Evolutionary conservation across 768 basidiomycete species (phyloP), one percentile per base, ranked within the genome.

Genomic region (Suillus placidus): DNA sequence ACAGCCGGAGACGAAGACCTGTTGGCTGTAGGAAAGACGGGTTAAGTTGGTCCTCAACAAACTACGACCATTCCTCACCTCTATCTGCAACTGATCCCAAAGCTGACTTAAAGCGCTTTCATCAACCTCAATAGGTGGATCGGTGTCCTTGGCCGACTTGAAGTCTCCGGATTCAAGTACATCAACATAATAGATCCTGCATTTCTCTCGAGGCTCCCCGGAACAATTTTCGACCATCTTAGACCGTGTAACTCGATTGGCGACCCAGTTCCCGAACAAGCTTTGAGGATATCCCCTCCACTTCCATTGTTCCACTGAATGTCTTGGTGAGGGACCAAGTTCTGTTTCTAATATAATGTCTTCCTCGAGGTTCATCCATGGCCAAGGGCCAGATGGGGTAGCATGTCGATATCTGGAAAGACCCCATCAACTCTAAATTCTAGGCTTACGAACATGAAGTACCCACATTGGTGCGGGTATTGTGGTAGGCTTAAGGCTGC

Each of bases 251-350:
- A 77, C 70, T 61, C 84, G 84, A 4, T 68, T 68, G 1, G 68
- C 70, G 0, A 80, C 82, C 85, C 85, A 85, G 67, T 84, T 85
- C 1, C 82, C 81, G 69, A 81, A 86, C 6, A 80, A 68, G 0
- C 79, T 78, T 64, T 83, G 79, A 0, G 84, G 83, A 69, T 84
- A 85, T 62, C 67, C 61, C 26, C 70, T 49, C 78, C 78, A 79
- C 2, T 32, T 37, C 40, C 60, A 20, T 37, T 30, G 32, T 9
- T 38, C 51, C 18, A 12, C 23, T 43, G 57, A 1, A 0, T 30
- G 38, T 40, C 23, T 66, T 4, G 1, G 18, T 26, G 67, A 68
- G 2, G 70, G 38, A 10, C 69, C 60, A 2, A 63, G 67, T 3
- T 26, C 40, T 6, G 77, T 32, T 10, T 40, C 52, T 60, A 6